Evolutionary conservation across 2,329 filamentous ascomycete species (phyloP).

Genomic region (Clathrospora elynae): DNA sequence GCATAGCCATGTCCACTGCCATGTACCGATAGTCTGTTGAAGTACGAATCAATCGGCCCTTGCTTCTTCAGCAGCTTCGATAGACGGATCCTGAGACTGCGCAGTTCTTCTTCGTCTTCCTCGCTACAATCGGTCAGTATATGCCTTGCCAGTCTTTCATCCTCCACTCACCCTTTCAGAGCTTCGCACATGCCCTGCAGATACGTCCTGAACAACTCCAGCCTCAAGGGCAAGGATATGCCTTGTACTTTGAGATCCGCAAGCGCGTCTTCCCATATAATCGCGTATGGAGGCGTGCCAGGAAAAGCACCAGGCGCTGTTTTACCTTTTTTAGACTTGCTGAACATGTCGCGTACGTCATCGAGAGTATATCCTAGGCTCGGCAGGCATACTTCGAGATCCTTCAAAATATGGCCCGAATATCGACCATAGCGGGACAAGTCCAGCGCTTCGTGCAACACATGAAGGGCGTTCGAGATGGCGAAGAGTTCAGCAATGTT

Average conservation of each 20-base stretch:
- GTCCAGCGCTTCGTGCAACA: slow-evolving; percentile 53
- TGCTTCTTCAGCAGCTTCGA: slow-evolving; percentile 45
- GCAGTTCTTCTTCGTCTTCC: slow-evolving; percentile 38
- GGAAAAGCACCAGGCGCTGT: slow-evolving; percentile 43
- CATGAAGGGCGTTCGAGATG: slow-evolving; percentile 58
- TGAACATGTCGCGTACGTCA: slow-evolving; percentile 53
- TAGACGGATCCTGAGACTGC: slow-evolving; percentile 33
- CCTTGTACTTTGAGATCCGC: slow-evolving; percentile 55
- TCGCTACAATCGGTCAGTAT: slow-evolving; percentile 33
- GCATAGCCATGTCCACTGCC: slow-evolving; percentile 23
- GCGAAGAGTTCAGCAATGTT: slow-evolving; percentile 61
- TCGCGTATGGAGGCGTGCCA: slow-evolving; percentile 51
- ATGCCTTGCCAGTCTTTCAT: background rate
- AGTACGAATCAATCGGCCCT: slow-evolving; percentile 43
- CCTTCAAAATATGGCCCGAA: slow-evolving; percentile 49
- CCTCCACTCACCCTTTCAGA: slow-evolving; percentile 53
- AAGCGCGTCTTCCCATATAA: slow-evolving; percentile 58
- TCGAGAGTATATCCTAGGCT: slow-evolving; percentile 59
- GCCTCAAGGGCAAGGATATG: slow-evolving; percentile 53
- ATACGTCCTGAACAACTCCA: slow-evolving; percentile 58
- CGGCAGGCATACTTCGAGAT: slow-evolving; percentile 55
- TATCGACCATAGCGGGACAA: slow-evolving; percentile 47
- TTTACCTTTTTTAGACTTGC: slow-evolving; percentile 41
- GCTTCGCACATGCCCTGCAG: slow-evolving; percentile 52
- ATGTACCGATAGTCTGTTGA: slow-evolving; percentile 35